A percentile compares a stretch with the other conserved stretches of the same genome.
These are phyloP conservation scores for Aspergillus kassunensis DNA, from an alignment of 495 filamentous ascomycete species.

Conservation along the genomic window DNA sequence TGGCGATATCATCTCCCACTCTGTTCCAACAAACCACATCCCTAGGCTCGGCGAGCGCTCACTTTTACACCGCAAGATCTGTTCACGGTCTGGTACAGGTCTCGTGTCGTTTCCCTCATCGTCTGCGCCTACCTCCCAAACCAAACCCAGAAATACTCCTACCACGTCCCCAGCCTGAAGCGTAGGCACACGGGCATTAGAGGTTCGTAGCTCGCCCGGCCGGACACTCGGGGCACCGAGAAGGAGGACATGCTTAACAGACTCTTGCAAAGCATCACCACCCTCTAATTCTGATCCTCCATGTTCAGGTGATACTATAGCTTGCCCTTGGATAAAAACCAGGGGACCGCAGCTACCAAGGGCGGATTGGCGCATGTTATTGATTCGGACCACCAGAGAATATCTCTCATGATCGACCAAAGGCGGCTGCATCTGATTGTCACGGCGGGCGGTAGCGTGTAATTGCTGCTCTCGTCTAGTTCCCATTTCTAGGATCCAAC, in stretches of 20 bases:
- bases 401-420: constrained; percentile 18
- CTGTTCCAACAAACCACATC: constrained; percentile 38
- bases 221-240: constrained; percentile 28
- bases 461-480: constrained; percentile 29
- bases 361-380: constrained; percentile 15
- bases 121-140: constrained; percentile 32
- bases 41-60: background rate
- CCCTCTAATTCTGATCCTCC: background rate
- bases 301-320: background rate
- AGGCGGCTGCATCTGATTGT: background rate
- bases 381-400: constrained; percentile 20
- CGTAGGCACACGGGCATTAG: background rate
- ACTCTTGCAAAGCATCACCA: background rate
- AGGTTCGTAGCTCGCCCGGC: constrained; percentile 3
- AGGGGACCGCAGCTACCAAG: constrained; percentile 29
- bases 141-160: constrained; percentile 30
- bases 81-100: background rate
- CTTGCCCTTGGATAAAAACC: constrained; percentile 25
- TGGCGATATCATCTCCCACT: constrained; percentile 34
- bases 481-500: constrained; percentile 43
- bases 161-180: constrained; percentile 26
- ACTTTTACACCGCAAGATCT: background rate
- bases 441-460: background rate
- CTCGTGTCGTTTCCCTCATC: background rate
- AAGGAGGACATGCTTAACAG: constrained; percentile 24